phyloP scores from a whole-genome alignment of 106 monocot genomes.

The Gastrodia elata region DNA sequence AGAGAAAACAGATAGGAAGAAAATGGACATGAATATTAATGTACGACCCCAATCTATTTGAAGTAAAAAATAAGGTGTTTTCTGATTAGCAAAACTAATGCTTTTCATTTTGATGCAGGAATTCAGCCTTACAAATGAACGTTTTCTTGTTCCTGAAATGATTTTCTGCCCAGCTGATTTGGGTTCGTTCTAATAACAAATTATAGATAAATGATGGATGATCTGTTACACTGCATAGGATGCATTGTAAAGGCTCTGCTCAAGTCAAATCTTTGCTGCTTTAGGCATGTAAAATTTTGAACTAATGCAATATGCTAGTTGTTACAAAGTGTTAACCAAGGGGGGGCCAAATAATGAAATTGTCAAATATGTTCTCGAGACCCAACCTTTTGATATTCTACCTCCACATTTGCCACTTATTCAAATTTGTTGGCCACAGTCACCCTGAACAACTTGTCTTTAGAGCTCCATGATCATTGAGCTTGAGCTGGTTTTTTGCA shows the following conservation, averaged over 20 bases:
- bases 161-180: slow-evolving; percentile 79
- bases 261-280: not conserved
- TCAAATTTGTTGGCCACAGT: not conserved
- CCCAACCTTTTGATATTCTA: not conserved
- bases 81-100: not conserved
- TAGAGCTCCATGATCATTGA: not conserved
- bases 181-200: slow-evolving; percentile 32
- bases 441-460: not conserved
- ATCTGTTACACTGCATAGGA: not conserved
- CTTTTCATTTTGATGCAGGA: slow-evolving; percentile 43
- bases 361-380: not conserved
- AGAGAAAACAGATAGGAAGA: slow-evolving; percentile 34
- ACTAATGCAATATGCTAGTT: not conserved
- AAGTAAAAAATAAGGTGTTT: not conserved
- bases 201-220: not conserved
- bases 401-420: not conserved
- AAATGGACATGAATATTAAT: slow-evolving; percentile 48
- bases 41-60: slow-evolving; percentile 22
- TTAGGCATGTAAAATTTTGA: not conserved
- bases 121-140: slow-evolving; percentile 74
- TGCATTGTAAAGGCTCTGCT: not conserved
- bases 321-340: not conserved
- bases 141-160: slow-evolving; percentile 95
- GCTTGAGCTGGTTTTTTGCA: not conserved
- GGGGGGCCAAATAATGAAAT: not conserved